Evolutionary conservation across 371 early-diverging fungal species (phyloP).

Genomic region (Coemansia linderi): DNA sequence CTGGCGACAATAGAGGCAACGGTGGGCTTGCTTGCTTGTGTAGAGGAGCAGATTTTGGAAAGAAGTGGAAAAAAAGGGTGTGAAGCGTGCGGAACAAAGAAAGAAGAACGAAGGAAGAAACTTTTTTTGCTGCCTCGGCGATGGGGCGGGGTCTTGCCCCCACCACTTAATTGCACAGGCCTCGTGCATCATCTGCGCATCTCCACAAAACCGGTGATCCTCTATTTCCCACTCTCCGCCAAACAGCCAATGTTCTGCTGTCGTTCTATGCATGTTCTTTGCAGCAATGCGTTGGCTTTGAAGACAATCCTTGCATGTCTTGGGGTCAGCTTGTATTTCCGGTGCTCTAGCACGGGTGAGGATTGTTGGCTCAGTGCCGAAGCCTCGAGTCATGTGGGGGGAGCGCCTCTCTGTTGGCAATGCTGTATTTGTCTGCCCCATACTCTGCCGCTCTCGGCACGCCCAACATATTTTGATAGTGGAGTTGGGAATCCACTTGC

Average conservation of each 20-base stretch:
- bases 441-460: too few species aligned
- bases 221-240: neutral
- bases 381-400: too few species aligned
- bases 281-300: neutral
- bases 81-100: constrained; percentile 11
- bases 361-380: too few species aligned
- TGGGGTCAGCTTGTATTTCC: neutral
- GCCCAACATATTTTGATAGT: too few species aligned
- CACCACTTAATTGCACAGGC: neutral
- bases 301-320: neutral
- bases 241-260: neutral
- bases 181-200: neutral
- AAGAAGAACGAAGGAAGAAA: constrained; percentile 19
- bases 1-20: neutral
- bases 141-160: neutral
- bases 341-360: neutral
- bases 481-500: too few species aligned
- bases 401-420: too few species aligned
- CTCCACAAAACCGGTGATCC: neutral
- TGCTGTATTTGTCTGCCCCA: too few species aligned
- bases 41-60: neutral
- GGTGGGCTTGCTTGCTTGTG: constrained; percentile 3
- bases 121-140: neutral
- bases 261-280: neutral
- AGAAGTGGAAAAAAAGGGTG: constrained; percentile 14